These are phyloP conservation scores for Stenogyne calaminthoides DNA, from an alignment of 305 asterid species.

Conservation along the genomic window DNA sequence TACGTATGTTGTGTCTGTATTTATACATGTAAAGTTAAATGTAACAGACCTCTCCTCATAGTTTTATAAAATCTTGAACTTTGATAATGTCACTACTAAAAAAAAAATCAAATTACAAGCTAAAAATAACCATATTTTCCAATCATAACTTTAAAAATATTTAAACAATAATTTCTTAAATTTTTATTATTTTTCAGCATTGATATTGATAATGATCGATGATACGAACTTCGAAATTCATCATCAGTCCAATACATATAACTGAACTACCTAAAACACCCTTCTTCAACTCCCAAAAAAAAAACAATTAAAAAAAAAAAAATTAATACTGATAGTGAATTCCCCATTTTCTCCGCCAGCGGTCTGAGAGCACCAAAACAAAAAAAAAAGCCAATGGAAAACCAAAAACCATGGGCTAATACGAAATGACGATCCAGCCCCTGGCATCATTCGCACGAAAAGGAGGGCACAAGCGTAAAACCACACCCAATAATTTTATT, in stretches of 20 bases:
- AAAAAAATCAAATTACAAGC: no score
- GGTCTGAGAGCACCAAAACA: conserved; percentile 17
- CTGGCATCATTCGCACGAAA: conserved; percentile 27
- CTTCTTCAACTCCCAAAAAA: conserved; percentile 14
- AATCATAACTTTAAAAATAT: no score
- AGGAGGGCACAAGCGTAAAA: conserved; percentile 42
- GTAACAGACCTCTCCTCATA: not conserved
- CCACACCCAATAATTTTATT: not conserved
- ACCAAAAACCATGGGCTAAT: conserved; percentile 46
- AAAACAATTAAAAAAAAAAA: not conserved
- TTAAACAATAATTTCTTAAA: no score
- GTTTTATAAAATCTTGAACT: no score
- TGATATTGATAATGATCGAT: not conserved
- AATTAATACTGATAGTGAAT: not conserved
- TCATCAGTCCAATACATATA: not conserved
- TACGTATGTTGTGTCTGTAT: not conserved
- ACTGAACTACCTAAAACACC: conserved; percentile 36
- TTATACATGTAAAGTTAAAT: not conserved
- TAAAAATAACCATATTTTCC: no score
- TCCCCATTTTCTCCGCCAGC: conserved; percentile 37
- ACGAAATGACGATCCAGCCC: conserved; percentile 32
- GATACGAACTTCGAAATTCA: not conserved
- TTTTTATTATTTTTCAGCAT: not conserved
- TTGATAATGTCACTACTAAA: no score
- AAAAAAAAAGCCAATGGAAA: conserved; percentile 1